Evolutionary conservation across 75 land plant species (phyloP), one percentile per base, ranked within the genome.

Genomic region (Pinus tabuliformis): DNA sequence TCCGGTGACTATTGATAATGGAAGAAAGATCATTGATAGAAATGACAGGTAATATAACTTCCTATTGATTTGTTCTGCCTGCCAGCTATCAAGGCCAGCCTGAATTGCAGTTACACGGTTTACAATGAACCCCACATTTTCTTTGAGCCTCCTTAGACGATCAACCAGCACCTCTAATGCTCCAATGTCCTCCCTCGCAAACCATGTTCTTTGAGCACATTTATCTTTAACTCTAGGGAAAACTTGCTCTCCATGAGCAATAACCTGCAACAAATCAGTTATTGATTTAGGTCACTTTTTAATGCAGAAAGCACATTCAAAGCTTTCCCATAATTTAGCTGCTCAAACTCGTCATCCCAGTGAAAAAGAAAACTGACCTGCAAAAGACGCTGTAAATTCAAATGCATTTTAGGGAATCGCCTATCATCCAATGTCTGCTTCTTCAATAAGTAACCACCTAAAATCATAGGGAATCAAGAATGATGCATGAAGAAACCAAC

Each of bases 31-130:
- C 66, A 95, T 87, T 24, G 98, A 95, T 22, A 91, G 85, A 66
- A 95, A 95, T 11, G 98, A 95, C 8, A 95, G 86, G 70, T 91
- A 95, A 75, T 95, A 95, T 11, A 95, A 84, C 78, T 89, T 95
- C 64, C 82, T 82, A 71, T 95, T 95, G 45, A 95, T 95, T 83
- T 95, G 98, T 73, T 95, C 98, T 21, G 98, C 80, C 63, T 95
- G 98, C 98, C 98, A 95, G 42, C 93, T 95, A 68, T 95, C 98
- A 20, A 95, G 90, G 24, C 95, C 95, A 65, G 96, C 91, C 77
- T 95, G 98, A 60, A 92, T 73, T 45, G 98, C 98, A 12, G 93
- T 95, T 12, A 95, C 91, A 21, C 98, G 88, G 76, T 84, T 91
- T 11, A 79, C 88, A 56, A 93, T 76, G 73, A 95, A 95, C 21